Base-by-base conservation (phyloP, 2,329 filamentous ascomycete genomes). In the Pochonia chlamydosporia region DNA sequence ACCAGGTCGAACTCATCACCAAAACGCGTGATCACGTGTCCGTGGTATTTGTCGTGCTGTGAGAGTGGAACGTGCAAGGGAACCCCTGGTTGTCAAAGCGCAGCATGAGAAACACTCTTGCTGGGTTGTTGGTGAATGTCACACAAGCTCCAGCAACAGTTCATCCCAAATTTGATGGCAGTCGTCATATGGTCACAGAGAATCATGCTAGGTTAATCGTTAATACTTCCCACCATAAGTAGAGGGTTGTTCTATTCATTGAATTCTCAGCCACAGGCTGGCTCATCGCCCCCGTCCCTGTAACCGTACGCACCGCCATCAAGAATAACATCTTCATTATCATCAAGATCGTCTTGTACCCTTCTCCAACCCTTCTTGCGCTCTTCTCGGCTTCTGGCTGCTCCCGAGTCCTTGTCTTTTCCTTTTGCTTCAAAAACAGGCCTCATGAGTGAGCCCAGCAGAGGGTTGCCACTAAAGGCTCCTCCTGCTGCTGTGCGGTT, bases 391-490 rank as follows among this genome's bases (percentile, higher is more conserved):
- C 75, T 67, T n/a, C 56, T 59, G 30, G 57, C 55, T 11, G 54
- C 55, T 40, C 66, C 66, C 0, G 52, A 51, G 6, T 48, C 47
- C 18, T 47, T 40, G 21, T 70, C 77, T 56, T 82, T 79, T 4
- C 72, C 76, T 54, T 77, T 77, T 14, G 66, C 64, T 47, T 79
- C 68, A 45, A 66, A 81, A 5, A 82, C 76, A 0, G 86, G 86
- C 54, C 79, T 75, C 53, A 89, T 84, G 52, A 89, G 59, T 0
- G 75, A 75, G 3, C 79, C 78, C 11, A 88, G 66, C 25, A 89
- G 63, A 2, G 85, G 86, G 52, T 89, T 90, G 48, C 70, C 75
- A 55, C 82, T 85, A 56, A 87, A 89, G 3, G 78, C 79, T 1
- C 82, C 82, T 5, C 74, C 72, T n/a, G 56, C 72, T n/a, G 56